Conservation (phyloP, 768 basidiomycete genomes). For the Amanita pallidorosea region DNA sequence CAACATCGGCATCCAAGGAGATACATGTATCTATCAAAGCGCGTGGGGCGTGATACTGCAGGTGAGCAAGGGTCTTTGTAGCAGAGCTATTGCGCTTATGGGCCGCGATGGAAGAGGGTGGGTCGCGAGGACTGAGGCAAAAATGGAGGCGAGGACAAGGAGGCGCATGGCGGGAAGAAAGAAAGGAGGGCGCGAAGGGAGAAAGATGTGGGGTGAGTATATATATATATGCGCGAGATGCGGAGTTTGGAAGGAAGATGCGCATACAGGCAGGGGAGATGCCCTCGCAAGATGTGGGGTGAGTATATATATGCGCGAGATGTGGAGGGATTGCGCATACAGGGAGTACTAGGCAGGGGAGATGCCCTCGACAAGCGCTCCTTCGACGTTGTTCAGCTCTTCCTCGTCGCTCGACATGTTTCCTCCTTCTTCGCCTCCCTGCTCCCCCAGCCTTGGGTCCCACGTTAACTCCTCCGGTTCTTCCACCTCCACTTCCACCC, state of each 20-base stretch:
- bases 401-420: constrained; percentile 15
- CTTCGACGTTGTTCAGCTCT: constrained; percentile 21
- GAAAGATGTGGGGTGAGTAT: constrained; percentile 8
- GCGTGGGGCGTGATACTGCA: constrained; percentile 18
- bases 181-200: constrained; percentile 12
- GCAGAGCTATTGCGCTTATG: constrained; percentile 10
- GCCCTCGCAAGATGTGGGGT: too few relatives aligned
- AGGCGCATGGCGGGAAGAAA: constrained; percentile 9
- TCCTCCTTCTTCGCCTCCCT: constrained; percentile 11
- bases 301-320: too few relatives aligned
- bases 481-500: constrained; percentile 71
- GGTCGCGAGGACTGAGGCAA: constrained; percentile 6
- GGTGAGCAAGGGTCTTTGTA: constrained; percentile 11
- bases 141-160: neutral
- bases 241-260: constrained; percentile 4
- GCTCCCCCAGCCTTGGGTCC: constrained; percentile 40
- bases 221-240: constrained; percentile 6
- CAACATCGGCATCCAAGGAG: constrained; percentile 12
- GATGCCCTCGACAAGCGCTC: constrained; percentile 18
- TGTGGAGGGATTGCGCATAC: neutral
- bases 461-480: constrained; percentile 72
- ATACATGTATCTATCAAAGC: constrained; percentile 22
- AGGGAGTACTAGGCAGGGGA: neutral
- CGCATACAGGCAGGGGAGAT: neutral
- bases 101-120: constrained; percentile 14